phyloP scores from a whole-genome alignment of 106 monocot genomes.

The Alisma plantagoaquatica region DNA sequence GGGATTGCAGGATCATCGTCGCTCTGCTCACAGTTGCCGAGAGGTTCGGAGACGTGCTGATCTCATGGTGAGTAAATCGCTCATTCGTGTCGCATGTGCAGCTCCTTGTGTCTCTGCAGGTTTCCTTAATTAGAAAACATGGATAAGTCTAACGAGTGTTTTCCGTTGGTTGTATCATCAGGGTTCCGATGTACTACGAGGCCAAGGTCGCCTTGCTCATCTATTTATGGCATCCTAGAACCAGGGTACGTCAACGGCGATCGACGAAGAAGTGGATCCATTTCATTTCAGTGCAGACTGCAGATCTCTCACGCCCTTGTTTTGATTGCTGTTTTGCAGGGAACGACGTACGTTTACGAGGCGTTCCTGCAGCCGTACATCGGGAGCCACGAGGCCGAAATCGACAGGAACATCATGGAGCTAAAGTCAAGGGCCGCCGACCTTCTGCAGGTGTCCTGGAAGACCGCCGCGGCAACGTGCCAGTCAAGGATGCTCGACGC shows the following conservation, averaged over 20 bases:
- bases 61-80: slow-evolving; percentile 75
- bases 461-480: slow-evolving; percentile 45
- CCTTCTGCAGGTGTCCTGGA: slow-evolving; percentile 34
- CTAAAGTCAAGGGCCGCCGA: slow-evolving; percentile 50
- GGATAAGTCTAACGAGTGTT: too few relatives aligned
- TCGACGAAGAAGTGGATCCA: too few relatives aligned
- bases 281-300: too few relatives aligned
- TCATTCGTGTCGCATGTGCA: too few relatives aligned
- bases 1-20: slow-evolving; percentile 81
- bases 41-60: slow-evolving; percentile 63
- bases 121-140: too few relatives aligned
- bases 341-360: slow-evolving; percentile 71
- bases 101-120: too few relatives aligned
- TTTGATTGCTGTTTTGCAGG: slow-evolving; percentile 42
- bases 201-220: slow-evolving; percentile 84
- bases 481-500: slow-evolving; percentile 65
- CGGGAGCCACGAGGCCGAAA: slow-evolving; percentile 56
- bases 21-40: slow-evolving; percentile 59
- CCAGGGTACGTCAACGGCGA: slow-evolving; percentile 73
- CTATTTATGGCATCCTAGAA: slow-evolving; percentile 91
- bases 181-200: slow-evolving; percentile 90
- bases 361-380: slow-evolving; percentile 63
- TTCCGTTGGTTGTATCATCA: too few relatives aligned
- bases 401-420: slow-evolving; percentile 57
- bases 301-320: too few relatives aligned